Evolutionary conservation across 805 yeast species (phyloP), one percentile per base, ranked within the genome.

Genomic region (Yarrowia sp.): DNA sequence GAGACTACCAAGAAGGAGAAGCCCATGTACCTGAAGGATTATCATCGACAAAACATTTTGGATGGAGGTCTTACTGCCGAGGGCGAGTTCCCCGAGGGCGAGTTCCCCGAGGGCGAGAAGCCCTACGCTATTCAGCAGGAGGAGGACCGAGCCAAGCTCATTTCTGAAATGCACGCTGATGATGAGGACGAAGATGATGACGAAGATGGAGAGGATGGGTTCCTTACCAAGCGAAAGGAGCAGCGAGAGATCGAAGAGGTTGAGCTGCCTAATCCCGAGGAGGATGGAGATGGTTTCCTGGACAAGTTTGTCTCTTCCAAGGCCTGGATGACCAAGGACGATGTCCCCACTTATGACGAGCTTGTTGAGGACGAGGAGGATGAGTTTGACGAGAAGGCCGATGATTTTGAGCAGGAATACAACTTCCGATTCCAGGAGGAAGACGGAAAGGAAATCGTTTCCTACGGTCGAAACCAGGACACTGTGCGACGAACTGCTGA

Each of bases 391-490:
- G 89, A 90, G 46, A 95, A 96, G 2, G 97, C 89, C 6, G 99
- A 95, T 70, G 80, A 85, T 71, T 92, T 90, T 71, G 99, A 95
- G 76, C 85, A 85, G 68, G 97, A 96, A 0, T 93, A 92, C 77
- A 95, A 95, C 72, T 93, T 93, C 81, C 83, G 99, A 74, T 95
- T 83, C 74, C 99, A 95, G 76, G 98, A 92, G 71, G 92, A 96
- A 16, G 85, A 86, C 68, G 83, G 97, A 7, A 90, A 93, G 0
- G 97, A 93, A 71, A 90, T 95, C 75, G 88, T 92, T 19, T 88
- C 96, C 17, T 95, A 93, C 78, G 98, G 98, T 2, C 91, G 99
- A 83, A 74, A 73, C 67, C 97, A 92, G 76, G 96, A 95, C 24
- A 91, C 98, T 0, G 81, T 92, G 72, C 86, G 99, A 78, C 82